Conservation (phyloP, 164 flowering plant genomes). For the Stephania yunnanensis region DNA sequence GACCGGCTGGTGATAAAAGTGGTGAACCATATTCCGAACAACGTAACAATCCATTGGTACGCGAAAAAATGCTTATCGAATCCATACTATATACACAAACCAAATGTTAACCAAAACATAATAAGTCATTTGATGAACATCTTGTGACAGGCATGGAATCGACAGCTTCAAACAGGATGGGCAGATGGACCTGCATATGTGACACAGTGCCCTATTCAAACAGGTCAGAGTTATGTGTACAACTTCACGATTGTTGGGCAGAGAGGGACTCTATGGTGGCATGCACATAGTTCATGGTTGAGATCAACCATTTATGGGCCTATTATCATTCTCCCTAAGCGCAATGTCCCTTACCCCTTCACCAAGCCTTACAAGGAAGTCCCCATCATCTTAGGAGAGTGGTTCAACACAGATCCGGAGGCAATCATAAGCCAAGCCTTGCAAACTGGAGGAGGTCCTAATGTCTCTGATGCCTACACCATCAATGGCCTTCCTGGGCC, state of each 20-base stretch:
- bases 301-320: slow-evolving; percentile 16
- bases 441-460: slow-evolving; percentile 45
- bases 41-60: slow-evolving; percentile 16
- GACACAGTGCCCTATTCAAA: slow-evolving; percentile 29
- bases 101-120: background rate
- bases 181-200: slow-evolving; percentile 20
- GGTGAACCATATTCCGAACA: slow-evolving; percentile 16
- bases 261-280: slow-evolving; percentile 25
- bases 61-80: background rate
- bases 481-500: slow-evolving; percentile 30
- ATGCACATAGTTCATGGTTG: slow-evolving; percentile 18
- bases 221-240: slow-evolving; percentile 21
- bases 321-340: slow-evolving; percentile 17
- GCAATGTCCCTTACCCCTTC: slow-evolving; percentile 22
- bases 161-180: slow-evolving; percentile 20
- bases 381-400: slow-evolving; percentile 37
- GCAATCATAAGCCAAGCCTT: slow-evolving; percentile 35
- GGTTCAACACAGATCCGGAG: slow-evolving; percentile 37
- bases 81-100: background rate
- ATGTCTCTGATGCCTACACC: slow-evolving; percentile 38
- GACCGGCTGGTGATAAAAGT: slow-evolving; percentile 12
- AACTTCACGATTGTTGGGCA: slow-evolving; percentile 27
- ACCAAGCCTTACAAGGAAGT: slow-evolving; percentile 31
- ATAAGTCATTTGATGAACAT: background rate
- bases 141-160: slow-evolving; percentile 15